phyloP scores from a whole-genome alignment of 805 yeast species.

The Sugiyamaella smithiae region DNA sequence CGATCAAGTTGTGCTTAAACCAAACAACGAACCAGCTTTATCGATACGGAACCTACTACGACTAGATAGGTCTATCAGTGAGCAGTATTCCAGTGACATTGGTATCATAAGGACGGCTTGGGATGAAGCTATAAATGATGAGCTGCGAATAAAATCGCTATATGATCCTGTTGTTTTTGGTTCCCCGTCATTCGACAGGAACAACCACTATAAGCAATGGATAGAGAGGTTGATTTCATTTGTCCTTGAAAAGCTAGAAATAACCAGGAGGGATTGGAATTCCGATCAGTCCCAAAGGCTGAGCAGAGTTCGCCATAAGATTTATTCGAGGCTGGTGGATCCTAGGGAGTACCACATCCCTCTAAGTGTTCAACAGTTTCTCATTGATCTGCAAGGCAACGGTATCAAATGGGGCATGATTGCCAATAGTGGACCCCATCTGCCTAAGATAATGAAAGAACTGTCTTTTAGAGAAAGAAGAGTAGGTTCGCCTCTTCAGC shows the following conservation, averaged over 20 bases:
- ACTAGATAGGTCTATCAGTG: neutral
- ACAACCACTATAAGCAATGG: constrained; percentile 15
- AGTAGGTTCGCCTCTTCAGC: neutral
- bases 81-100: neutral
- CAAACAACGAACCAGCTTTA: constrained; percentile 2
- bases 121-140: constrained; percentile 3
- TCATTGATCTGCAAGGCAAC: constrained; percentile 13
- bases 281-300: neutral
- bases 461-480: constrained; percentile 6
- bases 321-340: constrained; percentile 12
- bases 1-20: constrained; percentile 15
- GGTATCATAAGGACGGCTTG: constrained; percentile 1
- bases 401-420: constrained; percentile 30
- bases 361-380: constrained; percentile 13
- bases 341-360: constrained; percentile 23
- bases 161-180: constrained; percentile 11
- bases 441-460: constrained; percentile 20
- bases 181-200: constrained; percentile 7
- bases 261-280: neutral
- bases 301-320: constrained; percentile 5
- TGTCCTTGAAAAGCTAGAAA: neutral
- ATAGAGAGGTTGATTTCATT: constrained; percentile 4
- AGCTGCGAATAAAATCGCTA: neutral
- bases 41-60: neutral
- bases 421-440: constrained; percentile 28